Percentiles rank a stretch among this genome's conserved stretches.
Evolutionary conservation across 169 alveolate genomes (phyloP).

Genomic region (Plasmodium gallinaceum): DNA sequence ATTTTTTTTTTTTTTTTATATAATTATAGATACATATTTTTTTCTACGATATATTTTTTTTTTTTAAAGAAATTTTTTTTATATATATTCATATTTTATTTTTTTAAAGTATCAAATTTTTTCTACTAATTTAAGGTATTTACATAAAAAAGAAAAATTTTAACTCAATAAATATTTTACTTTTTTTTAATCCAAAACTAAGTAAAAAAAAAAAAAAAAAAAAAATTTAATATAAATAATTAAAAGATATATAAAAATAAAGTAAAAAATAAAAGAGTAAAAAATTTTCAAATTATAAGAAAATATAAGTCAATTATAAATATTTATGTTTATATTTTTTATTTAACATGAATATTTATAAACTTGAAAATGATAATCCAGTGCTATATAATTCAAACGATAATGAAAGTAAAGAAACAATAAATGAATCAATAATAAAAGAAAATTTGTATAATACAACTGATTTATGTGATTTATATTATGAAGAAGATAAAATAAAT

Average conservation of each 20-base stretch:
- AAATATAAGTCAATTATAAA: neutral
- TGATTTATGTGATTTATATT: slow-evolving; percentile 64
- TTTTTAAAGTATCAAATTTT: too few relatives aligned
- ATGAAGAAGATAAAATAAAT: slow-evolving; percentile 71
- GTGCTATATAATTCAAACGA: slow-evolving; percentile 39
- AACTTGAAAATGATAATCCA: slow-evolving; percentile 70
- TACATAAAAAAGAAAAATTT: too few relatives aligned
- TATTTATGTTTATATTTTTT: neutral
- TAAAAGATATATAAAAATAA: neutral
- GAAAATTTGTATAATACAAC: slow-evolving; percentile 42
- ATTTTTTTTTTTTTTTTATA: too few relatives aligned
- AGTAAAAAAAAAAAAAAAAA: neutral
- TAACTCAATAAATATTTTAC: too few relatives aligned
- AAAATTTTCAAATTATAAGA: neutral
- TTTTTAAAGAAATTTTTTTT: too few relatives aligned
- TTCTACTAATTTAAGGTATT: too few relatives aligned
- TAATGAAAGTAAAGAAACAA: slow-evolving; percentile 8
- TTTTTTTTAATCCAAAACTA: too few relatives aligned
- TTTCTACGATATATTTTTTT: too few relatives aligned
- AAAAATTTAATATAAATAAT: neutral
- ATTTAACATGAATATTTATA: slow-evolving; percentile 38
- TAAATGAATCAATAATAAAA: slow-evolving; percentile 41
- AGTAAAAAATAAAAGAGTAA: neutral
- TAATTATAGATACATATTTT: too few relatives aligned
- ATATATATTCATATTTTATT: too few relatives aligned